phyloP scores from a whole-genome alignment of 345 rosid species.

The Sapria himalayana region DNA sequence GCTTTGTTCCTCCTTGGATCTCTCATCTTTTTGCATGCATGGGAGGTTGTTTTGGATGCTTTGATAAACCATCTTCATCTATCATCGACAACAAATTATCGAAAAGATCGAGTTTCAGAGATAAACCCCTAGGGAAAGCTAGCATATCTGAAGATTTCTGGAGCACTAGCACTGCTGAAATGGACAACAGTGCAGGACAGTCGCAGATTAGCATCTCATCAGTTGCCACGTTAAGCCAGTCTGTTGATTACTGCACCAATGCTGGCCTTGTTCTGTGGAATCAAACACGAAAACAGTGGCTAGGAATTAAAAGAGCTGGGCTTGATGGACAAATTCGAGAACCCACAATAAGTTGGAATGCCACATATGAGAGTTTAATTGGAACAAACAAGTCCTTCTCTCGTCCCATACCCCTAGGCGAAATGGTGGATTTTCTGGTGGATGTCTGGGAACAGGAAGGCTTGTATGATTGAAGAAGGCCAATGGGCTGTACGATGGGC shows the following conservation, averaged over 20 bases:
- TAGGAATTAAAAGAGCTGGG: slow-evolving; percentile 22
- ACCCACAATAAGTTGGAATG: slow-evolving; percentile 50
- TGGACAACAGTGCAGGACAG: slow-evolving; percentile 30
- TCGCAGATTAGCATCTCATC: slow-evolving; percentile 51
- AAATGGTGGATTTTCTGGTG: slow-evolving; percentile 39
- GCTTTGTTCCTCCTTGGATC: too few relatives aligned
- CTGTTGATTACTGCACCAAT: slow-evolving; percentile 14
- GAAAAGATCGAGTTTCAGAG: slow-evolving; percentile 31
- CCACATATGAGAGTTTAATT: slow-evolving; percentile 38
- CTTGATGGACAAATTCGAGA: slow-evolving; percentile 22
- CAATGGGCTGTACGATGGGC: too few relatives aligned
- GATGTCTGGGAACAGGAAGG: slow-evolving; percentile 39
- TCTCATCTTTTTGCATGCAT: slow-evolving; percentile 9
- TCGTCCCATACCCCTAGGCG: slow-evolving; percentile 38
- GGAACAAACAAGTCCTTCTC: slow-evolving; percentile 24
- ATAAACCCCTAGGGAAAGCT: slow-evolving; percentile 19
- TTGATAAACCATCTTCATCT: slow-evolving; percentile 22
- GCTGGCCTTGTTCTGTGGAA: slow-evolving; percentile 53
- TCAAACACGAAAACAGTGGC: slow-evolving; percentile 55
- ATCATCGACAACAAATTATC: slow-evolving; percentile 29
- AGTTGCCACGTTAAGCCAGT: slow-evolving; percentile 29
- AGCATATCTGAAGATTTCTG: slow-evolving; percentile 32
- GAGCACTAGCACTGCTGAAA: slow-evolving; percentile 41
- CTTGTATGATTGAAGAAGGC: slow-evolving; percentile 21
- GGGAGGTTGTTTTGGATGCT: slow-evolving; percentile 84